Conservation (phyloP, 177 flowering plant genomes). For the Viscum album region DNA sequence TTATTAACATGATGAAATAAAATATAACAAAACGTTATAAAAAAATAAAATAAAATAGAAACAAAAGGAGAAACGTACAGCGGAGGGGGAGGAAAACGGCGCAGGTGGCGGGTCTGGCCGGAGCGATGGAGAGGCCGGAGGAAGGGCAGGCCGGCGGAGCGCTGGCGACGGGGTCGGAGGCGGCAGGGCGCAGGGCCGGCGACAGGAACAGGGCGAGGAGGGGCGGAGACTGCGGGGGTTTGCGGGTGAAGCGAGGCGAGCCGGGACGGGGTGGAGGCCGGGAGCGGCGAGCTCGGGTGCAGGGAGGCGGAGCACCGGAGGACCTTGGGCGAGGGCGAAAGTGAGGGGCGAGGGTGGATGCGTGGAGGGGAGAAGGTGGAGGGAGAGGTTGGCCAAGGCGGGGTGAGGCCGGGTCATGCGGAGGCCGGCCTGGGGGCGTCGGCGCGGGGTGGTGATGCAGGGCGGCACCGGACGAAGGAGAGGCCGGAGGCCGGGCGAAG, state of each 20-base stretch:
- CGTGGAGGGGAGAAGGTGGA: background rate
- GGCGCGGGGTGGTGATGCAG: background rate
- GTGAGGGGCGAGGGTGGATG: background rate
- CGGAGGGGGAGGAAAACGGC: background rate
- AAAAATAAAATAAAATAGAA: no score
- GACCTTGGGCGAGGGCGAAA: background rate
- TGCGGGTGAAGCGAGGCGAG: background rate
- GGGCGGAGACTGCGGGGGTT: background rate
- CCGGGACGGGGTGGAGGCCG: no score
- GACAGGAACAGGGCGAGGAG: background rate
- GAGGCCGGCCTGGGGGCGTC: no score
- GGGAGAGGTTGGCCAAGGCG: background rate
- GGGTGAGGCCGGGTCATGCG: background rate
- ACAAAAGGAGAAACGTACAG: background rate
- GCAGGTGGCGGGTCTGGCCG: no score
- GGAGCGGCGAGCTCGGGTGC: background rate
- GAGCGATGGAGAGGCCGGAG: background rate
- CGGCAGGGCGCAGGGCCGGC: background rate
- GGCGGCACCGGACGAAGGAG: background rate
- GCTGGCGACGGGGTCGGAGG: background rate
- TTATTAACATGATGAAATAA: background rate
- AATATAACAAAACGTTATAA: no score
- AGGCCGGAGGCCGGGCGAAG: background rate
- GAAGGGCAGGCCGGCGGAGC: background rate
- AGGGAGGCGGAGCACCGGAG: background rate